Evolutionary conservation across 768 basidiomycete genomes (phyloP), one percentile per base, ranked within the genome.

Genomic region (Suillus decipiens): DNA sequence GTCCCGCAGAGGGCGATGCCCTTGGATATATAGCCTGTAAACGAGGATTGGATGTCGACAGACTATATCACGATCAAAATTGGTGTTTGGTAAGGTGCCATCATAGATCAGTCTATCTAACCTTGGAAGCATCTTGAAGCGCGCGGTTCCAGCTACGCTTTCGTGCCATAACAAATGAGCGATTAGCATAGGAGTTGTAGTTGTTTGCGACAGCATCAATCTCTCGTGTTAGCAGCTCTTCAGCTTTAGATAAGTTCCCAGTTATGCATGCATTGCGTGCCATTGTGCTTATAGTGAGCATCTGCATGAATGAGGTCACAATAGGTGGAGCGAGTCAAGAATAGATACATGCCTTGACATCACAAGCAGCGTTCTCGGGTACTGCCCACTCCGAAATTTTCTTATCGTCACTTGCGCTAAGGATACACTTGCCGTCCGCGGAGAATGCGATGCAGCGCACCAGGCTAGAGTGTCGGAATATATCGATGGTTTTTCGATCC

Each of bases 151-250:
- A 53, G 4, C 11, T 17, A 17, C 11, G 31, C 31, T 33, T 53
- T 53, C 51, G 31, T 11, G 51, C 31, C 51, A 53, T 53, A 6
- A 53, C 51, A 53, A 53, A 53, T 33, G 51, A 53, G 31, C 51
- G 51, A 53, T 53, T 53, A 5, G 51, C 51, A 12, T 33, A 53
- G 4, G 51, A 53, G 31, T 19, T 53, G 19, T 33, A 33, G 31
- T 53, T 53, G 17, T 53, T 53, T 17, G 31, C 50, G 11, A 11
- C 17, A 19, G 31, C 10, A 10, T 51, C 19, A 31, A 51, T 51
- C 50, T 51, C 50, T 51, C 50, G 31, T 33, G 50, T 51, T 33
- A 51, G 31, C 17, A 51, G 17, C 1, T 51, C 50, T 51, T 51
- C 31, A 6, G 50, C 50, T 33, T 10, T 51, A 3, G 28, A 19